These are phyloP conservation scores for Fusarium drepaniforme DNA, from an alignment of 2,329 filamentous ascomycete species.

Conservation along the genomic window DNA sequence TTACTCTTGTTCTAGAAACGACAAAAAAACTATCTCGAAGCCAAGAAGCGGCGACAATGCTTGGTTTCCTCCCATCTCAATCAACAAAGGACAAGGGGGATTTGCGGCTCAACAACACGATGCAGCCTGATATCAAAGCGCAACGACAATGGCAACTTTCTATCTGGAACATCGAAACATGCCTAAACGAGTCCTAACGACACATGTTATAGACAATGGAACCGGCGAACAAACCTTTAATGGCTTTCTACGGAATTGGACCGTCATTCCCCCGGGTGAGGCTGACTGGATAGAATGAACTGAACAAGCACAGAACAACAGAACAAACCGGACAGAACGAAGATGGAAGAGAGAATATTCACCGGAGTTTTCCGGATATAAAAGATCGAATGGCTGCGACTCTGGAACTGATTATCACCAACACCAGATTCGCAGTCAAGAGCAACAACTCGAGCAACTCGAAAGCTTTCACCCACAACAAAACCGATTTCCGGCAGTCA, in stretches of 20 bases:
- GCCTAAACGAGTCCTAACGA: neutral
- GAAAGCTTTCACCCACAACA: neutral
- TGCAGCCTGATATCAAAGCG: neutral
- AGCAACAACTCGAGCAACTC: neutral
- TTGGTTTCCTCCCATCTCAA: neutral
- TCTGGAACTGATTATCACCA: neutral
- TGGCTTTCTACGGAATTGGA: neutral
- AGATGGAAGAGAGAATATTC: neutral
- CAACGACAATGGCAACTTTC: neutral
- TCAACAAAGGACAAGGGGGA: neutral
- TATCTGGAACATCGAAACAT: neutral
- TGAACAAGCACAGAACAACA: neutral
- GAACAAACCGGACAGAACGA: neutral
- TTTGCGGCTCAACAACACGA: neutral
- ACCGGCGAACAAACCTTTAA: neutral
- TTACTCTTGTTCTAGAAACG: neutral
- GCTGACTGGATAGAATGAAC: neutral
- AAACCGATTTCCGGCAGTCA: neutral
- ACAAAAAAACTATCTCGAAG: neutral
- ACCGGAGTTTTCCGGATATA: neutral
- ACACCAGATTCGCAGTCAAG: neutral
- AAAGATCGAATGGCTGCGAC: neutral
- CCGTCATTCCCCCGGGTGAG: neutral
- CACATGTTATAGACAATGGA: neutral
- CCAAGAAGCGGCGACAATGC: neutral